Conservation (phyloP, 352 stramenopile genomes). For the Peronospora destructor region DNA sequence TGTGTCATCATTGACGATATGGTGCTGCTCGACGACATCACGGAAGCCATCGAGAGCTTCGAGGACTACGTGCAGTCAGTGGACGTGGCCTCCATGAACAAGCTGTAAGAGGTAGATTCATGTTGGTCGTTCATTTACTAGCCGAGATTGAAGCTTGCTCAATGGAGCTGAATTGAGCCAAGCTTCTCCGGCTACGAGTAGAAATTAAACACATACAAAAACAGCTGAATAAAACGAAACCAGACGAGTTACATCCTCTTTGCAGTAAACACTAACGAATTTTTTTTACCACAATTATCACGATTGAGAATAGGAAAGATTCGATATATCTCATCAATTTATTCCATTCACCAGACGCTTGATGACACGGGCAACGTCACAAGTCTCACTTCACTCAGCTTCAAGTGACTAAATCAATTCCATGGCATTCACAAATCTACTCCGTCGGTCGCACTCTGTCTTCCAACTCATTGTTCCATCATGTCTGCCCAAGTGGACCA, state of each 20-base stretch:
- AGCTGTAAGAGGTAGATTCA: slow-evolving; percentile 75
- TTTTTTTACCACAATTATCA: too few relatives aligned
- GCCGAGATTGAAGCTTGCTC: slow-evolving; percentile 9
- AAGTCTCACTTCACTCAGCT: slow-evolving; percentile 14
- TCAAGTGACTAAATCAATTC: too few relatives aligned
- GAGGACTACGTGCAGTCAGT: slow-evolving; percentile 84
- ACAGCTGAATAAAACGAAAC: slow-evolving; percentile 18
- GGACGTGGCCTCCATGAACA: slow-evolving; percentile 84
- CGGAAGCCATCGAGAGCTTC: slow-evolving; percentile 70
- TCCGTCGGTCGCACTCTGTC: slow-evolving; percentile 12
- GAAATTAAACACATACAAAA: slow-evolving; percentile 26
- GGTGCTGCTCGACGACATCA: slow-evolving; percentile 78
- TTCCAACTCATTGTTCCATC: background rate
- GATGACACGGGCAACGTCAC: slow-evolving; percentile 10
- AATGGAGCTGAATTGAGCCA: slow-evolving; percentile 5
- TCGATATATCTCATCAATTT: too few relatives aligned
- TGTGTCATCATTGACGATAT: slow-evolving; percentile 81
- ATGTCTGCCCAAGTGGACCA: slow-evolving; percentile 50
- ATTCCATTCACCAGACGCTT: too few relatives aligned
- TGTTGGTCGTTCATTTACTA: slow-evolving; percentile 20
- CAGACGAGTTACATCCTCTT: slow-evolving; percentile 7
- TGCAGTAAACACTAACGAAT: too few relatives aligned
- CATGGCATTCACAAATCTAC: slow-evolving; percentile 24
- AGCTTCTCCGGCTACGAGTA: slow-evolving; percentile 22
- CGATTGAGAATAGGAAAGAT: too few relatives aligned